A percentile compares a stretch with the other conserved stretches of the same genome.
Conservation (phyloP, 352 stramenopile genomes). For the Phytophthora pini region DNA sequence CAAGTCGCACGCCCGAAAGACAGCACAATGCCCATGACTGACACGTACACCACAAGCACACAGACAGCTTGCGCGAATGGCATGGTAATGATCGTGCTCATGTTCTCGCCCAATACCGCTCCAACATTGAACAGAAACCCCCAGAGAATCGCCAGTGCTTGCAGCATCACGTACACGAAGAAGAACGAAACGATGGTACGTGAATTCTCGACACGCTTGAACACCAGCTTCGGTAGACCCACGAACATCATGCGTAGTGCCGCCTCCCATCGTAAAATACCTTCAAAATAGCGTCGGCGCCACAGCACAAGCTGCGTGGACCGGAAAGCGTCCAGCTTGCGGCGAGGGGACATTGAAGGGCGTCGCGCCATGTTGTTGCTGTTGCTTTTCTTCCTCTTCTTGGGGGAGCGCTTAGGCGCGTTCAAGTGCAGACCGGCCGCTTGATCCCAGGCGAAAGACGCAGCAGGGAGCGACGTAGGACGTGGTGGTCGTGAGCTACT, state of each 20-base stretch:
- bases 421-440: not conserved
- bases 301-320: conserved; percentile 43
- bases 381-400: conserved; percentile 8
- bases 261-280: conserved; percentile 70
- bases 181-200: conserved; percentile 80
- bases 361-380: conserved; percentile 16
- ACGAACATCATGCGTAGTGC: conserved; percentile 70
- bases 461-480: conserved; percentile 27
- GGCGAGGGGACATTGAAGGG: not conserved
- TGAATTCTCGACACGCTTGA: conserved; percentile 51
- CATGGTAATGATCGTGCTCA: conserved; percentile 89
- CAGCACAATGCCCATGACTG: conserved; percentile 86
- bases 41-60: conserved; percentile 82
- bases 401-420: not conserved
- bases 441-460: conserved; percentile 18
- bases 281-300: conserved; percentile 68
- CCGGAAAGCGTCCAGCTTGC: conserved; percentile 27
- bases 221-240: conserved; percentile 54
- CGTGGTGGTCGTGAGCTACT: conserved; percentile 18
- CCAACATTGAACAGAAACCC: conserved; percentile 87
- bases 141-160: conserved; percentile 88
- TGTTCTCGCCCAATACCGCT: conserved; percentile 86
- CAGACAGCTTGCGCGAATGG: conserved; percentile 74
- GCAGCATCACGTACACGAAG: conserved; percentile 87
- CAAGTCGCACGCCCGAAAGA: conserved; percentile 85